A percentile compares a stretch with the other conserved stretches of the same genome.
phyloP scores from a whole-genome alignment of 192 early-diverging fungal genomes.

The Thoreauomyces humboldtii region DNA sequence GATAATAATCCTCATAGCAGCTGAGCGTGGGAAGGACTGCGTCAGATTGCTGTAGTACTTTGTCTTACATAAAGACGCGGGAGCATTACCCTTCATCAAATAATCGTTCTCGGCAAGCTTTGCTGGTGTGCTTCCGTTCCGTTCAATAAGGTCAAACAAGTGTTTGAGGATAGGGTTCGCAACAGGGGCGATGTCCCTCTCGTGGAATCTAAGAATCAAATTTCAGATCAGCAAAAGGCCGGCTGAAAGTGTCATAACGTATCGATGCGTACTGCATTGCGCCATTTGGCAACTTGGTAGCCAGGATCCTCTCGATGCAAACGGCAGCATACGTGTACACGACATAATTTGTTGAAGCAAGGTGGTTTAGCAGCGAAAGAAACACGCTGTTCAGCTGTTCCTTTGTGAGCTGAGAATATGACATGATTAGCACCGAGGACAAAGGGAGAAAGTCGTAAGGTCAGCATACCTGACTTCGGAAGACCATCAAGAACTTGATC shows the following conservation, averaged over 20 bases:
- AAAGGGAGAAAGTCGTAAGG: neutral
- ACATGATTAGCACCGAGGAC: neutral
- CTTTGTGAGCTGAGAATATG: constrained; percentile 62
- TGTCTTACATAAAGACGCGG: constrained; percentile 1
- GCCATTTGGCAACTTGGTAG: constrained; percentile 56
- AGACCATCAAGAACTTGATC: constrained; percentile 90
- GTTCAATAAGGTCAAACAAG: constrained; percentile 76
- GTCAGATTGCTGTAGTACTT: constrained; percentile 10
- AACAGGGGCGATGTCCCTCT: constrained; percentile 68
- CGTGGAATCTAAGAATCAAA: constrained; percentile 54
- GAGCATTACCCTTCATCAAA: constrained; percentile 89
- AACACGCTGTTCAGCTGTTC: constrained; percentile 72
- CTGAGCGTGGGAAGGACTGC: constrained; percentile 38
- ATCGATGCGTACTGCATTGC: constrained; percentile 9
- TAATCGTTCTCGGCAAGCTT: constrained; percentile 97
- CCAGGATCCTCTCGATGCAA: constrained; percentile 85
- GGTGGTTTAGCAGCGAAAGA: constrained; percentile 74
- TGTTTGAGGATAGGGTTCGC: constrained; percentile 66
- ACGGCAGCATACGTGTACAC: constrained; percentile 93
- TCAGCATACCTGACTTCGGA: constrained; percentile 75
- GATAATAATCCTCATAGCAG: constrained; percentile 82
- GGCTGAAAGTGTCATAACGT: no score
- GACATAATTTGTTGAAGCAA: constrained; percentile 76
- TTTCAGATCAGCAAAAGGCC: no score
- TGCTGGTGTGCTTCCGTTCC: constrained; percentile 69